Base-by-base conservation (phyloP, 164 flowering plant species). In the Tetracentron sinense region DNA sequence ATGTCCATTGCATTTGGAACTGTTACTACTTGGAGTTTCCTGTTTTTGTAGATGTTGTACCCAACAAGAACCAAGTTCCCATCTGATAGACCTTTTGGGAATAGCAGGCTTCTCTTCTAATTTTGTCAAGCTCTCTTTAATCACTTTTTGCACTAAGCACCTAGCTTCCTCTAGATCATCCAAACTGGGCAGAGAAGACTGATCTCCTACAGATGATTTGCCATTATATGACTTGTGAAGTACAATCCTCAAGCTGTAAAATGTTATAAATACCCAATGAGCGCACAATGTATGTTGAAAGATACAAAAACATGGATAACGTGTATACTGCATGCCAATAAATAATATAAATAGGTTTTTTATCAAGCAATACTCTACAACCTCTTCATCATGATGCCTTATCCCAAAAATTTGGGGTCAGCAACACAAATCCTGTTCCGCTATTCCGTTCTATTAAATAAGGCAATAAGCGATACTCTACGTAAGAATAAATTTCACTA, bases 51-150 rank as follows among this genome's bases (percentile, higher is more conserved):
- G 70, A 81, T 92, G 94, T 63, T 92, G 90, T 63, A 87, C 72
- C 96, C 91, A 90, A 71, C 86, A 86, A 55, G 90, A 79, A 68
- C 97, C 96, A 62, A 92, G 92, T 69, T 92, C 97, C 97, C 98
- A 92, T 78, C 97, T 81, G 65, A 90, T 70, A 66, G 78, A 65
- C 54, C 73, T 76, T 64, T 72, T 72, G 31, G 69, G 28, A 35
- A 20, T 51, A 31, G 29, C 53, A 20, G 77, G 64, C 31, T 66
- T 63, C 57, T 64, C 82, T 63, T 79, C 79, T 59, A 90, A 67
- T 58, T 75, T 79, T 42, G 59, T 61, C 77, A 88, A 73, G 76
- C 92, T 83, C 57, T 86, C 89, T 66, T 77, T 66, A 48, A 88
- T 61, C 27, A 84, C 78, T 67, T 60, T 65, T 29, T 70, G 69